Evolutionary conservation across 805 yeast species (phyloP).

Genomic region (Candida michaelii): DNA sequence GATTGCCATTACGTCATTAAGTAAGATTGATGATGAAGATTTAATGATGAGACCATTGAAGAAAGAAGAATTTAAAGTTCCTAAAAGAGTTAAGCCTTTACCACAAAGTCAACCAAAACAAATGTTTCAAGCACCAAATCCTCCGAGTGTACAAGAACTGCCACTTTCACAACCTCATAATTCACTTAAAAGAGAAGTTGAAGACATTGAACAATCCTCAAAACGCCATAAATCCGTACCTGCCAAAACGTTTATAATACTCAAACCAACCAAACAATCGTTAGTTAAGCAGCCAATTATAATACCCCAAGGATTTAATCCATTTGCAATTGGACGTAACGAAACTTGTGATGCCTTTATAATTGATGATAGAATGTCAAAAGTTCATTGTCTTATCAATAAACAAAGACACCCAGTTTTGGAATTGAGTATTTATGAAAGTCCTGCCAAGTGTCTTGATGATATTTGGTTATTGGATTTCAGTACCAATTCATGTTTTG

Average conservation of each 20-base stretch:
- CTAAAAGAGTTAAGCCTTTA: slow-evolving; percentile 43
- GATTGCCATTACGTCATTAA: slow-evolving; percentile 33
- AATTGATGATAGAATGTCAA: slow-evolving; percentile 76
- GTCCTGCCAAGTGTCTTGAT: slow-evolving; percentile 71
- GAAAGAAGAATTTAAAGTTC: slow-evolving; percentile 41
- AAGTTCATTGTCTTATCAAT: slow-evolving; percentile 72
- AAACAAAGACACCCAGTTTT: slow-evolving; percentile 61
- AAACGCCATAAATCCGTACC: slow-evolving; percentile 30
- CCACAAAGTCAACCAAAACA: slow-evolving; percentile 38
- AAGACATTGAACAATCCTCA: background rate
- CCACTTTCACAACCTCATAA: background rate
- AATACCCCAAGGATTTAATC: slow-evolving; percentile 66
- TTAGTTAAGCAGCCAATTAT: slow-evolving; percentile 47
- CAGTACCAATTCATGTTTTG: slow-evolving; percentile 76
- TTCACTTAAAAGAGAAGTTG: slow-evolving; percentile 4
- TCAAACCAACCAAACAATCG: slow-evolving; percentile 52
- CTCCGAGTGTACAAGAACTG: background rate
- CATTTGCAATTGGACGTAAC: slow-evolving; percentile 73
- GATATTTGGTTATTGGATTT: slow-evolving; percentile 79
- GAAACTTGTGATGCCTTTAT: slow-evolving; percentile 60
- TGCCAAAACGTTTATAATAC: slow-evolving; percentile 60
- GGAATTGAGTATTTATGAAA: slow-evolving; percentile 53
- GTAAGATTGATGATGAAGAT: slow-evolving; percentile 40
- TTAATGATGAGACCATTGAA: slow-evolving; percentile 42
- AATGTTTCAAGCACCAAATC: slow-evolving; percentile 10